A percentile compares a stretch with the other conserved stretches of the same genome.
Evolutionary conservation across 2,329 filamentous ascomycete species (phyloP).

Genomic region (Talaromyces sp.): DNA sequence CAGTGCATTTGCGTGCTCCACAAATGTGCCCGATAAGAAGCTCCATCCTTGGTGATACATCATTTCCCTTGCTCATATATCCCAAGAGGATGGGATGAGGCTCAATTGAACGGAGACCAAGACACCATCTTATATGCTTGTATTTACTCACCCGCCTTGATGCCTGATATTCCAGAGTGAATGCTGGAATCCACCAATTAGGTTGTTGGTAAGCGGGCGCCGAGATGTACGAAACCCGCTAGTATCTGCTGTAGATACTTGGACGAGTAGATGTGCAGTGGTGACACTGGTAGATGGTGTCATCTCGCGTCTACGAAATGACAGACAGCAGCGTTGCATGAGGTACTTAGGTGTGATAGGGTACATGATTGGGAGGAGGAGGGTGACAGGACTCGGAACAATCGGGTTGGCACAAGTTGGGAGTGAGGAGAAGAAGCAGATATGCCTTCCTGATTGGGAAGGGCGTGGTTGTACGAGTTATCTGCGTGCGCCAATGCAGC

Average conservation of each 20-base stretch:
- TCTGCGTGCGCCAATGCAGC: slow-evolving; percentile 7
- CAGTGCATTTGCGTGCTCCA: background rate
- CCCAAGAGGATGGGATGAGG: background rate
- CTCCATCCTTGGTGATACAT: slow-evolving; percentile 2
- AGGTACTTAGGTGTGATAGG: background rate
- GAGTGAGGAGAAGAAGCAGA: background rate
- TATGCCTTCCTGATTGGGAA: slow-evolving; percentile 3
- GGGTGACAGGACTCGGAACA: background rate
- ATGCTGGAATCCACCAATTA: background rate
- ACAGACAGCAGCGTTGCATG: background rate
- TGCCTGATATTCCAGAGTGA: background rate
- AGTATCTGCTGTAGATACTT: background rate
- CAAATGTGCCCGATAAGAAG: background rate
- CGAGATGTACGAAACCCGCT: background rate
- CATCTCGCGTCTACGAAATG: background rate
- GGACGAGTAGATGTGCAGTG: background rate
- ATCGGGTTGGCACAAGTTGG: background rate
- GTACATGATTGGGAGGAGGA: background rate
- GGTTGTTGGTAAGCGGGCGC: background rate
- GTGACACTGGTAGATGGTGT: background rate
- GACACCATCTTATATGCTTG: background rate
- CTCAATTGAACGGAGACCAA: slow-evolving; percentile 6
- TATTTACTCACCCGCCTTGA: background rate
- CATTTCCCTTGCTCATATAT: slow-evolving; percentile 4
- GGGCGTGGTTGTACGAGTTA: slow-evolving; percentile 1